phyloP scores from a whole-genome alignment of 1,139 yeast genomes.

The Ashbya aceris region DNA sequence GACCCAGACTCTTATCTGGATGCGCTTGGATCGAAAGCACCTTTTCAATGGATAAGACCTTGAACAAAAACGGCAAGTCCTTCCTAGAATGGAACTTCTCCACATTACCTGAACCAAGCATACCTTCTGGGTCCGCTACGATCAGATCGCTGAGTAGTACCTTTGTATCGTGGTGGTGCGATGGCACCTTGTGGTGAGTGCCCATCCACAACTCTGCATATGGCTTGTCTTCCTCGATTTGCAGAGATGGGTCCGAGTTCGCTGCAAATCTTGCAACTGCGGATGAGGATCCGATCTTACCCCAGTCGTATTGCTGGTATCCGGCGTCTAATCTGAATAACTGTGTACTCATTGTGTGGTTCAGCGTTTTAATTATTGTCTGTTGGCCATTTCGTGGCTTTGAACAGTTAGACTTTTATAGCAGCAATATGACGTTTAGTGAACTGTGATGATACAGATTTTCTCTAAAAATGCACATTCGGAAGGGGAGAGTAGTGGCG shows the following conservation, averaged over 20 bases:
- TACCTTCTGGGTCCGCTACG: slow-evolving; percentile 45
- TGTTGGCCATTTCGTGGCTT: not conserved
- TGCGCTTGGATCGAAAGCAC: slow-evolving; percentile 96
- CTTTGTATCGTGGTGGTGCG: slow-evolving; percentile 48
- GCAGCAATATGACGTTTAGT: too few species aligned
- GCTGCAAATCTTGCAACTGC: slow-evolving; percentile 86
- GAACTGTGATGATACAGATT: too few species aligned
- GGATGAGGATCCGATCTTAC: slow-evolving; percentile 72
- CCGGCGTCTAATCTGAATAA: slow-evolving; percentile 34
- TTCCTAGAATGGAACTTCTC: slow-evolving; percentile 56
- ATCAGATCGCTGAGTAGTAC: slow-evolving; percentile 58
- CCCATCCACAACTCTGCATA: slow-evolving; percentile 99
- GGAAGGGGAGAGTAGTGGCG: too few species aligned
- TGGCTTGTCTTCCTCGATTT: slow-evolving; percentile 63
- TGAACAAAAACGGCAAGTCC: slow-evolving; percentile 85
- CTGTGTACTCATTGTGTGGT: slow-evolving; percentile 11
- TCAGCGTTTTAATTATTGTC: not conserved
- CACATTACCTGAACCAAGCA: slow-evolving; percentile 50
- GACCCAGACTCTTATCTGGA: slow-evolving; percentile 84
- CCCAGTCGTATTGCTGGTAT: slow-evolving; percentile 74
- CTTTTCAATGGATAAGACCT: slow-evolving; percentile 84
- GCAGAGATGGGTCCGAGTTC: slow-evolving; percentile 50
- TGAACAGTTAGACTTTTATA: not conserved
- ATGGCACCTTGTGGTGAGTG: slow-evolving; percentile 88
- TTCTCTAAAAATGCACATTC: too few species aligned